phyloP scores from a whole-genome alignment of 2,329 filamentous ascomycete genomes.

The Beauveria varroae region DNA sequence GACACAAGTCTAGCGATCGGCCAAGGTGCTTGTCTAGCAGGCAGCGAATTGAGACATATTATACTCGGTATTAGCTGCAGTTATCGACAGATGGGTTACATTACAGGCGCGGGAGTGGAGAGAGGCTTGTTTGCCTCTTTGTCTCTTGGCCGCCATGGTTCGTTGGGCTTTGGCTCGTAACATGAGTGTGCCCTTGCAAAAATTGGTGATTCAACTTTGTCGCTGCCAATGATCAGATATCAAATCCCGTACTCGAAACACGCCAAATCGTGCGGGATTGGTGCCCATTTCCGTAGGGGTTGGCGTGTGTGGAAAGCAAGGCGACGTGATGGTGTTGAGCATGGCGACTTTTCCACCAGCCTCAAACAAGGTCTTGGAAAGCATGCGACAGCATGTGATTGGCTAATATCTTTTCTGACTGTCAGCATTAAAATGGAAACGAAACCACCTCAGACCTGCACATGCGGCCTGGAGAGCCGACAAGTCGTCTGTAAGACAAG shows the following conservation, averaged over 20 bases:
- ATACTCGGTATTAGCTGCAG: too few relatives aligned
- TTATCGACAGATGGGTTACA: too few relatives aligned
- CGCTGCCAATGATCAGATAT: not conserved
- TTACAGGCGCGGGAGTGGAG: not conserved
- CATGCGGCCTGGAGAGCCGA: not conserved
- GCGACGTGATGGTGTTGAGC: not conserved
- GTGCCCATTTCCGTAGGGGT: slow-evolving; percentile 1
- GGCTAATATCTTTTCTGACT: not conserved
- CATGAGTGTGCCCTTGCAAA: not conserved
- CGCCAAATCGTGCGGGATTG: not conserved
- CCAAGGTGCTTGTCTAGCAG: not conserved
- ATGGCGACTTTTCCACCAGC: not conserved
- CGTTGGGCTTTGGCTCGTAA: not conserved
- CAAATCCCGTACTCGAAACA: not conserved
- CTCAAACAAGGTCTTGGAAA: not conserved
- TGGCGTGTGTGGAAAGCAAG: not conserved
- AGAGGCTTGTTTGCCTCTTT: not conserved
- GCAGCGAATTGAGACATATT: not conserved
- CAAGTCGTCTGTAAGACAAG: not conserved
- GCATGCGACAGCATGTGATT: not conserved
- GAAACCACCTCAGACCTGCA: not conserved
- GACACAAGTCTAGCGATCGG: not conserved
- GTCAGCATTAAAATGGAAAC: not conserved
- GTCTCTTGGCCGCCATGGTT: not conserved
- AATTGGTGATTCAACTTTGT: not conserved